These are phyloP conservation scores for Vitis labrusca DNA, from an alignment of 164 flowering plant genomes.

Conservation along the genomic window DNA sequence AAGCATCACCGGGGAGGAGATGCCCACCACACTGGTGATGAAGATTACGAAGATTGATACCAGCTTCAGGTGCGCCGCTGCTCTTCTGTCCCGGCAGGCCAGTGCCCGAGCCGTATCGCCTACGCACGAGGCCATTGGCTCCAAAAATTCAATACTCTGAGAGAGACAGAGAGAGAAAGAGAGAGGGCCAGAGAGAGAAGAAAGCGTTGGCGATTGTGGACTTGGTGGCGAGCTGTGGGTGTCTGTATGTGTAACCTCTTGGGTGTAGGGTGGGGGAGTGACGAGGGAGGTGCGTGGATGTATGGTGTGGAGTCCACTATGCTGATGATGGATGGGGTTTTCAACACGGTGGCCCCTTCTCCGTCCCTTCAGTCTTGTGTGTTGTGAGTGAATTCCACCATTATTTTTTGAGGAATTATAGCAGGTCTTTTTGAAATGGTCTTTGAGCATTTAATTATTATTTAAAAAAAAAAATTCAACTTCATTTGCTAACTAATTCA, in stretches of 20 bases:
- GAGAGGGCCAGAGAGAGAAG: too few species aligned
- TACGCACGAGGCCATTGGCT: slow-evolving; percentile 31
- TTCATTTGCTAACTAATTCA: too few species aligned
- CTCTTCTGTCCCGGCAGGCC: slow-evolving; percentile 47
- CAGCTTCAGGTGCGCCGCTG: slow-evolving; percentile 58
- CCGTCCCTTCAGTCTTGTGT: not conserved
- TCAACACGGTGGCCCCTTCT: not conserved
- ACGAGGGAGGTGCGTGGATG: not conserved
- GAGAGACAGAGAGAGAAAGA: too few species aligned
- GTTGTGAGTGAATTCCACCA: not conserved
- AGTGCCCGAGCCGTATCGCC: slow-evolving; percentile 30
- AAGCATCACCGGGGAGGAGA: slow-evolving; percentile 54
- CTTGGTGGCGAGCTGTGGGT: too few species aligned
- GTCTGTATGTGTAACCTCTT: not conserved
- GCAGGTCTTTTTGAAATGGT: too few species aligned
- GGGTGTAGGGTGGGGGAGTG: not conserved
- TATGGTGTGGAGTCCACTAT: not conserved
- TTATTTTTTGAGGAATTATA: too few species aligned
- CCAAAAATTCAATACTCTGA: too few species aligned
- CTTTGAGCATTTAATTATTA: too few species aligned
- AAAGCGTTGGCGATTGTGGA: too few species aligned
- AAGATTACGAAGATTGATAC: slow-evolving; percentile 51
- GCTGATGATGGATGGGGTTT: not conserved
- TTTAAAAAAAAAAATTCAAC: too few species aligned
- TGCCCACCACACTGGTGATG: slow-evolving; percentile 58